A percentile compares a stretch with the other conserved stretches of the same genome.
phyloP scores from a whole-genome alignment of 2,329 filamentous ascomycete genomes.

The Arthrobotrys megalospora region DNA sequence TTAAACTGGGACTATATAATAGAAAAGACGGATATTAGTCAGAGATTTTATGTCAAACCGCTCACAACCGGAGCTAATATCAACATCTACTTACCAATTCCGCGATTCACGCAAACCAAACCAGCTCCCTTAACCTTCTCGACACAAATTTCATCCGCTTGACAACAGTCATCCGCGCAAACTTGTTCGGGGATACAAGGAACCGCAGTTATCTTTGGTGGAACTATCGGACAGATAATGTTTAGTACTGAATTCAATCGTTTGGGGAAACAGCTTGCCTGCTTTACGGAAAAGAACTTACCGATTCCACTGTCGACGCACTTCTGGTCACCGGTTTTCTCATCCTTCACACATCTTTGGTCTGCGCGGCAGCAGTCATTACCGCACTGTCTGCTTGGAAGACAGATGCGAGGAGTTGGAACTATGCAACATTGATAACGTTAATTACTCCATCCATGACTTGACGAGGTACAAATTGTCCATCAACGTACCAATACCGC shows the following conservation, averaged over 20 bases:
- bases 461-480: too few relatives aligned
- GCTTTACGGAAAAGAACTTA: background rate
- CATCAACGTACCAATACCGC: slow-evolving; percentile 19
- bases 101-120: slow-evolving; percentile 24
- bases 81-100: slow-evolving; percentile 6
- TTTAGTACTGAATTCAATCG: too few relatives aligned
- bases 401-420: slow-evolving; percentile 22
- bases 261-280: background rate
- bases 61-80: background rate
- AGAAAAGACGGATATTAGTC: background rate
- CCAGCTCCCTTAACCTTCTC: slow-evolving; percentile 13
- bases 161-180: slow-evolving; percentile 17
- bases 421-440: background rate
- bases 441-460: background rate
- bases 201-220: background rate
- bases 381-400: slow-evolving; percentile 24
- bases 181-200: slow-evolving; percentile 17
- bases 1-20: slow-evolving; percentile 7
- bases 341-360: slow-evolving; percentile 24
- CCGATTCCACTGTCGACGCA: slow-evolving; percentile 28
- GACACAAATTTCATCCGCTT: slow-evolving; percentile 19
- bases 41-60: background rate
- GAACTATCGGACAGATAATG: background rate
- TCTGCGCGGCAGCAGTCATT: slow-evolving; percentile 13
- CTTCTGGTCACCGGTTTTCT: slow-evolving; percentile 17